Evolutionary conservation across 768 basidiomycete genomes (phyloP).

Genomic region (Boletus sensibilis): DNA sequence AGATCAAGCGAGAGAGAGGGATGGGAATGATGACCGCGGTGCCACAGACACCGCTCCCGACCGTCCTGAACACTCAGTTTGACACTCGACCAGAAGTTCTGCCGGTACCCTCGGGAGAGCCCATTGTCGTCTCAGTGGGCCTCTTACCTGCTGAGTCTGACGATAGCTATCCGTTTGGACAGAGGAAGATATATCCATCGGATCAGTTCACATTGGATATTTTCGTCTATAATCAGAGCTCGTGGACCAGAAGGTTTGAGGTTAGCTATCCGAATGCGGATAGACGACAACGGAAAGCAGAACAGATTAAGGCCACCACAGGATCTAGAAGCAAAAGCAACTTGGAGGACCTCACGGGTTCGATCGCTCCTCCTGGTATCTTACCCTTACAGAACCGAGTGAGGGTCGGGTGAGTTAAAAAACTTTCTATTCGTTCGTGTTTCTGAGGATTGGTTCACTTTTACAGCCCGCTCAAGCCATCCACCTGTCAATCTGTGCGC

Average conservation of each 20-base stretch:
- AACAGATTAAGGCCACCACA: conserved; percentile 24
- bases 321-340: conserved; percentile 16
- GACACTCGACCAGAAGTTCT: conserved; percentile 28
- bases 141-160: conserved; percentile 33
- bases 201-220: conserved; percentile 81
- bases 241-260: conserved; percentile 76
- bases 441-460: conserved; percentile 2
- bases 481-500: conserved; percentile 80
- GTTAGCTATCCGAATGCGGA: conserved; percentile 62
- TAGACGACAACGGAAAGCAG: conserved; percentile 40
- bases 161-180: conserved; percentile 12
- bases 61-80: conserved; percentile 42
- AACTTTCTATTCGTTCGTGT: neutral
- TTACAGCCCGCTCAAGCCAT: conserved; percentile 70
- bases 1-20: conserved; percentile 63
- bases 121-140: conserved; percentile 70
- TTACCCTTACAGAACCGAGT: conserved; percentile 76
- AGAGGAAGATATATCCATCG: conserved; percentile 63
- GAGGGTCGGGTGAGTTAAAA: conserved; percentile 65
- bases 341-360: conserved; percentile 29
- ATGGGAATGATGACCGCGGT: conserved; percentile 29
- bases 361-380: conserved; percentile 53
- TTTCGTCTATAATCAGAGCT: conserved; percentile 81
- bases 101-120: conserved; percentile 41
- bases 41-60: conserved; percentile 58